Base-by-base conservation (phyloP, 2,329 filamentous ascomycete genomes). In the Arthrobotrys megalospora region DNA sequence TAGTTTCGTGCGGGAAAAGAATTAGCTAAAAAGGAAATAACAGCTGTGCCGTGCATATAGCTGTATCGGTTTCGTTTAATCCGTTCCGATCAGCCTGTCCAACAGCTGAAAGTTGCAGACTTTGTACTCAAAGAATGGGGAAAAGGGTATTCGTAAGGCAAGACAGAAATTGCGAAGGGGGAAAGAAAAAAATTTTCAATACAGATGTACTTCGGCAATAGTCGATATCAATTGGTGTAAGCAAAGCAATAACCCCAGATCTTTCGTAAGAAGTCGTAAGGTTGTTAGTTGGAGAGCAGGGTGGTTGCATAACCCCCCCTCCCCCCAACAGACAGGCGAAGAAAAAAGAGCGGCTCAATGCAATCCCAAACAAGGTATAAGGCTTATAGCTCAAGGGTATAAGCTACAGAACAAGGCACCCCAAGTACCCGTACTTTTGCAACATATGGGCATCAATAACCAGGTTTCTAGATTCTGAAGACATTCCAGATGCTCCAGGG, bases 391-490 rank as follows among this genome's bases (percentile, higher is more conserved):
- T 79, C 82, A 84, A 47, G 84, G 83, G 86, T 68, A 79, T 76
- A 75, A 73, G 73, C 62, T 68, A 76, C 53, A 80, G 67, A 77
- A 80, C 67, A 80, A 75, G 66, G 75, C 76, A 71, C 71, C 85
- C 86, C 32, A 86, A 81, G 60, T 85, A 83, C 80, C 85, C 83
- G 82, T 87, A 85, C 81, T 85, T 83, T 53, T 83, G 71, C 47
- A 80, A 72, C 60, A 81, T 76, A 81, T 83, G 34, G 81, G 82
- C 66, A 76, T 81, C 53, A 81, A 81, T 36, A 68, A 78, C 48
- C 19, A 65, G 65, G 75, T 78, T 66, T 78, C 75, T 78, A 72
- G 62, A 60, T 78, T 78, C 75, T 78, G 67, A 63, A 72, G 75
- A 64, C 75, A 78, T 78, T 78, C 75, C 75, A 76, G 52, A 60